Evolutionary conservation across 2,329 filamentous ascomycete genomes (phyloP).

Genomic region (Stagonosporopsis chrysanthemi): DNA sequence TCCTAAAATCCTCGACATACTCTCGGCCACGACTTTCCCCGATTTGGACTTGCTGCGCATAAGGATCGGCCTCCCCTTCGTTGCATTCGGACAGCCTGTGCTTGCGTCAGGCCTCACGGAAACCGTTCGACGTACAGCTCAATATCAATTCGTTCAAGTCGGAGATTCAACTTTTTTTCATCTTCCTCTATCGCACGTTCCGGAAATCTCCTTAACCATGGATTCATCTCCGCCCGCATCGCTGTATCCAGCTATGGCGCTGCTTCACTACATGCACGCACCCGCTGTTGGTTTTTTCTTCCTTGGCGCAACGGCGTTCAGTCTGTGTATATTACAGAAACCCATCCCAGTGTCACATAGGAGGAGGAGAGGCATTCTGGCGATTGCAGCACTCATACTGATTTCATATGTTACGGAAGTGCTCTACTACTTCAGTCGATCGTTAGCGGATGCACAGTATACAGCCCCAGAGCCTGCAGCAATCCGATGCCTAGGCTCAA

Average conservation of each 20-base stretch:
- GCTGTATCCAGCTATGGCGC: conserved; percentile 33
- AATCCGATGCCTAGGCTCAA: conserved; percentile 44
- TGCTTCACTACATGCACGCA: conserved; percentile 46
- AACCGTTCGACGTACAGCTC: background rate
- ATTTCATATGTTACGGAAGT: conserved; percentile 40
- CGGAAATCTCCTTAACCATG: conserved; percentile 20
- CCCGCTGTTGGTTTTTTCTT: conserved; percentile 43
- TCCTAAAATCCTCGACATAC: background rate
- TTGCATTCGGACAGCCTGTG: background rate
- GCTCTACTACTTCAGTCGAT: conserved; percentile 44
- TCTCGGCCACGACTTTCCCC: background rate
- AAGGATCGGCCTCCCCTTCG: conserved; percentile 5
- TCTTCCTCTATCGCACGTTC: background rate
- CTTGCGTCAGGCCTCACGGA: conserved; percentile 5
- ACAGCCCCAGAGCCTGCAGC: conserved; percentile 44
- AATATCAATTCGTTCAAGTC: background rate
- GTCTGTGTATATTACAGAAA: conserved; percentile 43
- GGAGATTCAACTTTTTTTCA: background rate
- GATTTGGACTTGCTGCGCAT: background rate
- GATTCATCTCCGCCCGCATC: conserved; percentile 14
- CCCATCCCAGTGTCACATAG: conserved; percentile 33
- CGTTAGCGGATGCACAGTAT: conserved; percentile 39
- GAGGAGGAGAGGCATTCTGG: conserved; percentile 31
- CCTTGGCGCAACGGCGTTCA: conserved; percentile 36
- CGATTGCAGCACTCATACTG: conserved; percentile 25